Base-by-base conservation (phyloP, 768 basidiomycete genomes). In the Heimioporus sp. region DNA sequence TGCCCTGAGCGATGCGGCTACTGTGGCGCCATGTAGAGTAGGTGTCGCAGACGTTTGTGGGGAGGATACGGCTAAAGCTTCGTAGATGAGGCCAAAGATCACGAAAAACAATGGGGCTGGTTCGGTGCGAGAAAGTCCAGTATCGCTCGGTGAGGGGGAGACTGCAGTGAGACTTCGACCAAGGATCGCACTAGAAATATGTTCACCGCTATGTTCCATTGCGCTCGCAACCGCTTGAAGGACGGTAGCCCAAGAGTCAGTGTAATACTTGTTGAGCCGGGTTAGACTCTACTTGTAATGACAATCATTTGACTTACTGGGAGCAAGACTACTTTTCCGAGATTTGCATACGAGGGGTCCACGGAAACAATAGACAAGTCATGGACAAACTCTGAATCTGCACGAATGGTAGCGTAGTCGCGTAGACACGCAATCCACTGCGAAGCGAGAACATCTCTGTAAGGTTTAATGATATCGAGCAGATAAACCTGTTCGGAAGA, bases 11-110 rank as follows among this genome's bases (percentile, higher is more conserved):
- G 84, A 79, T 8, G 90, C 82, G 2, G 82, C 66, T 10, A 84
- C 73, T 8, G 81, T 72, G 1, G 73, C 69, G 43, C 76, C 73
- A 7, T 78, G 79, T 10, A 72, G 58, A 11, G 74, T 64, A 6
- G 73, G 65, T 0, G 70, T 57, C 2, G 74, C 67, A 5, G 79
- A 77, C 0, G 82, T 74, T 49, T 90, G 82, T 0, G 84, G 71
- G 2, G 86, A 81, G 4, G 87, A 80, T 0, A 80, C 76, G 0
- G 82, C 81, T 8, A 98, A 73, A 0, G 90, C 85, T 65, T 98
- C 96, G 59, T 89, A 99, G 1, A 96, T 85, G n/a, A 98, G 80
- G 11, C 96, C 95, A 64, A 96, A 98, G 5, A 97, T 65, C 11
- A 91, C 80, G 71, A 86, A 93, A 73, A 98, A 99, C 70, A 91